A percentile compares a stretch with the other conserved stretches of the same genome.
Evolutionary conservation across 768 basidiomycete species (phyloP).

Genomic region (Mrakia frigida): DNA sequence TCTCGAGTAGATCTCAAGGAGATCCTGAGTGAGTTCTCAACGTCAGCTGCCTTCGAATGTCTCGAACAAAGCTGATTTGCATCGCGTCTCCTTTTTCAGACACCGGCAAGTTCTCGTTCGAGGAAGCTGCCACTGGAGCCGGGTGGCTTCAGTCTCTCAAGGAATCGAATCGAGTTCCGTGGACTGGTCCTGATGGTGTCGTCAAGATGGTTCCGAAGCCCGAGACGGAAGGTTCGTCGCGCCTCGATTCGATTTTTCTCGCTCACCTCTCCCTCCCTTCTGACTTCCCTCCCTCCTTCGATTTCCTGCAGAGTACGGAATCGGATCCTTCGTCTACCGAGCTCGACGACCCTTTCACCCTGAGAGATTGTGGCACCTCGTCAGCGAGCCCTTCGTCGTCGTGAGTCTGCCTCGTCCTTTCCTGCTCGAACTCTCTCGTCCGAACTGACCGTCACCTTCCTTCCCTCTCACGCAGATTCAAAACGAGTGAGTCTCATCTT

Average conservation of each 20-base stretch:
- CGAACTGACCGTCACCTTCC: background rate
- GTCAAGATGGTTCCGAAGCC: constrained; percentile 39
- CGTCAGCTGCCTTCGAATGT: background rate
- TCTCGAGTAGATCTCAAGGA: constrained; percentile 38
- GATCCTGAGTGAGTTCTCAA: constrained; percentile 36
- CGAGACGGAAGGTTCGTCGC: constrained; percentile 37
- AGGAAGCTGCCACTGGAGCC: constrained; percentile 38
- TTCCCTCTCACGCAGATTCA: background rate
- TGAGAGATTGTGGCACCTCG: constrained; percentile 41
- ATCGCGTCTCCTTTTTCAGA: constrained; percentile 21
- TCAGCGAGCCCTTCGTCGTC: constrained; percentile 41
- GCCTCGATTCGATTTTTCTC: background rate
- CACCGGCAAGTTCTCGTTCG: constrained; percentile 41
- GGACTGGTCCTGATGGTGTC: constrained; percentile 33
- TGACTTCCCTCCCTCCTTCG: background rate
- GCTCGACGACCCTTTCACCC: constrained; percentile 45
- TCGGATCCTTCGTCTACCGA: constrained; percentile 42
- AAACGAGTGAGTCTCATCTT: constrained; percentile 21
- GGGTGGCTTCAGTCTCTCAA: constrained; percentile 43
- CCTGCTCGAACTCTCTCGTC: constrained; percentile 11
- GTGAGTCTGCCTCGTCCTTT: constrained; percentile 31
- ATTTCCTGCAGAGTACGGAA: constrained; percentile 36
- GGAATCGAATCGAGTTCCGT: constrained; percentile 37
- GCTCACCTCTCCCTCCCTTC: background rate
- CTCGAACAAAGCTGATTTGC: background rate